A percentile compares a stretch with the other conserved stretches of the same genome.
These are phyloP conservation scores for Termitomyces heimii DNA, from an alignment of 768 basidiomycete genomes.

Conservation along the genomic window DNA sequence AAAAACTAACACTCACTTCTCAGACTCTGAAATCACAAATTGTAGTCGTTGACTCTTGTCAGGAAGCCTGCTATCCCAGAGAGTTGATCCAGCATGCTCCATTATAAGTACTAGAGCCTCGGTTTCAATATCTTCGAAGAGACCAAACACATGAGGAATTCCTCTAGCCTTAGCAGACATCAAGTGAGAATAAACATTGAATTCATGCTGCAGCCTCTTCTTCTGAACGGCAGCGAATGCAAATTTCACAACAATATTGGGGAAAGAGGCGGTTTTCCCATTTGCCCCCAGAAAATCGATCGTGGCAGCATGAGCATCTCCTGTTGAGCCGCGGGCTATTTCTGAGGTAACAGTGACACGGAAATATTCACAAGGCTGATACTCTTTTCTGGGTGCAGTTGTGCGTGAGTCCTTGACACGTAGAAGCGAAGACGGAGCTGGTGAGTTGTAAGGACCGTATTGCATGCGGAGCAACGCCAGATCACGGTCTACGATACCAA, in stretches of 20 bases:
- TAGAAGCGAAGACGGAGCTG: conserved; percentile 9
- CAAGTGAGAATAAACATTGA: conserved; percentile 6
- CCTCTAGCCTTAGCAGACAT: conserved; percentile 1
- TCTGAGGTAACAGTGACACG: conserved; percentile 10
- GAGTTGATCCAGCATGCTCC: no score
- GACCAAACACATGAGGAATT: conserved; percentile 12
- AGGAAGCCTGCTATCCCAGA: no score
- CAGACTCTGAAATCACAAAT: no score
- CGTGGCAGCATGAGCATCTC: conserved; percentile 10
- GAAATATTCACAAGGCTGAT: conserved; percentile 8
- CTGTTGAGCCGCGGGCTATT: conserved; percentile 11
- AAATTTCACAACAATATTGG: conserved; percentile 11
- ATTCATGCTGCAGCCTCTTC: conserved; percentile 8
- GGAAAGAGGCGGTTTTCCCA: not conserved
- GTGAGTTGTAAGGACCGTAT: conserved; percentile 8
- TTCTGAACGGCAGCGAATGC: conserved; percentile 3
- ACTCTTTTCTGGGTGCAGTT: not conserved
- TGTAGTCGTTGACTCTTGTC: no score
- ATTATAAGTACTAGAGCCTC: no score
- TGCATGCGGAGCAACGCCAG: conserved; percentile 2
- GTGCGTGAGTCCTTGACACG: not conserved
- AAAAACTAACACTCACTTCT: no score
- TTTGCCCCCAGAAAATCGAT: not conserved
- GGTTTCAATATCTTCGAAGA: no score
- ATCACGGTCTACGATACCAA: not conserved